A percentile compares a stretch with the other conserved stretches of the same genome.
These are phyloP conservation scores for Tolypocladium album DNA, from an alignment of 2,329 filamentous ascomycete species.

Conservation along the genomic window DNA sequence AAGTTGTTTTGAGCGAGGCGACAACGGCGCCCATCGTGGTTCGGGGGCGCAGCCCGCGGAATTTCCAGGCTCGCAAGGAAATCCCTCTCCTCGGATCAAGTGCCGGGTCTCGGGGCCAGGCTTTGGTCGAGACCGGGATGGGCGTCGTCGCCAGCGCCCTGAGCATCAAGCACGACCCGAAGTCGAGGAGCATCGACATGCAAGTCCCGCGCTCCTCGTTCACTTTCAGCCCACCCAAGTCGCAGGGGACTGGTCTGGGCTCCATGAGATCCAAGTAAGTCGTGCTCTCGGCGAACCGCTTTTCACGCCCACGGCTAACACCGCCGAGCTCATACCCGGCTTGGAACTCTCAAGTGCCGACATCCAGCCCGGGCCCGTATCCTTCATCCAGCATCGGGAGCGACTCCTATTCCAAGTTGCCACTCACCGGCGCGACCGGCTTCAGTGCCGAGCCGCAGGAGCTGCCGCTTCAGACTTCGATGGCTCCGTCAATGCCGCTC, in stretches of 20 bases:
- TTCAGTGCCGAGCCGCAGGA: conserved; percentile 43
- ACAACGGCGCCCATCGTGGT: conserved; percentile 89
- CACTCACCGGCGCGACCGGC: conserved; percentile 34
- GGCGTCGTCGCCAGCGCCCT: conserved; percentile 49
- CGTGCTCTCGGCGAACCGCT: background rate
- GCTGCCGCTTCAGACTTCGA: conserved; percentile 40
- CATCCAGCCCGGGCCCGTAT: conserved; percentile 34
- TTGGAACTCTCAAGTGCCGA: conserved; percentile 43
- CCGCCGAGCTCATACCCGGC: conserved; percentile 41
- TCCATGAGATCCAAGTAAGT: conserved; percentile 49
- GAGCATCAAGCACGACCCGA: conserved; percentile 42
- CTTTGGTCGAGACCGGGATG: conserved; percentile 51
- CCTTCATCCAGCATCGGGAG: conserved; percentile 38
- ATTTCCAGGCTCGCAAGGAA: conserved; percentile 91
- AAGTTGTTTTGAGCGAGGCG: conserved; percentile 71
- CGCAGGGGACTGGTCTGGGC: conserved; percentile 40
- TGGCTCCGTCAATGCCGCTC: conserved; percentile 40
- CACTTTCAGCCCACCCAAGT: conserved; percentile 46
- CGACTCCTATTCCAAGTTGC: conserved; percentile 43
- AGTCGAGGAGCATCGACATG: conserved; percentile 38
- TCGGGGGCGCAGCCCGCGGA: conserved; percentile 81
- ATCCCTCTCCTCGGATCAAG: conserved; percentile 73
- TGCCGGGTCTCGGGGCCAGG: conserved; percentile 68
- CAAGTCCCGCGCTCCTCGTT: conserved; percentile 47
- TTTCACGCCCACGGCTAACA: conserved; percentile 10